Base-by-base conservation (phyloP, 1,284 basidiomycete species). In the Sporisorium reilianum region DNA sequence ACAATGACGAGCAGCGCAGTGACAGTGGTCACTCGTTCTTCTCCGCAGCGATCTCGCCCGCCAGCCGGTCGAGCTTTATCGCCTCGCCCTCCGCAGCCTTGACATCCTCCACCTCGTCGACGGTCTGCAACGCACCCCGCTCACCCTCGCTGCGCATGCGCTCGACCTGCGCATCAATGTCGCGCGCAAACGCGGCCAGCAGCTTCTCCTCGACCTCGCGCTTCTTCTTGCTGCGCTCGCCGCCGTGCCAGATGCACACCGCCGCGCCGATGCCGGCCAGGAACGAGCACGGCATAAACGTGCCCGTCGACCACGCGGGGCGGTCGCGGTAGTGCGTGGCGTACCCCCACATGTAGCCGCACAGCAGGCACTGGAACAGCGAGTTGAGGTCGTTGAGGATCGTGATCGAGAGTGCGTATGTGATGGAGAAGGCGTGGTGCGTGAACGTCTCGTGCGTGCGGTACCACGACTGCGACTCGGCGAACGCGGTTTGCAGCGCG, bases 361-460 rank as follows among this genome's bases (percentile, higher is more conserved):
- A 71, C 7, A 65, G 32, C 28, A 72, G 22, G 16, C 74, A 77
- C 85, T 94, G 93, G 83, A 94, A 94, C 58, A 93, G 85, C 1
- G 91, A 92, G 85, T 94, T 94, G 36, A 90, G 89, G 79, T 93
- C 92, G 84, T 91, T 92, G 62, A 92, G 84, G 36, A 55, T 48
- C 20, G 52, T 57, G 48, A 49, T 62, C 36, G 20, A 71, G 90
- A 88, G 51, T 7, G 70, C 75, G 92, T 68, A 54, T 5, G 54
- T 61, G 55, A 81, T 78, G 7, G 91, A 91, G 84, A 93, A 94
- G 9, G 92, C 92, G 59, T 90, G 87, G 83, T 94, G 92, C 0
- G 93, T 93, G 61, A 90, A 90, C 11, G 92, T 94, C 40, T 91
- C 92, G 84, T 94, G 92, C 2, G 93, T 89, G 44, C 91, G 87